These are phyloP conservation scores for Moringa oleifera DNA, from an alignment of 345 rosid genomes.

Conservation along the genomic window DNA sequence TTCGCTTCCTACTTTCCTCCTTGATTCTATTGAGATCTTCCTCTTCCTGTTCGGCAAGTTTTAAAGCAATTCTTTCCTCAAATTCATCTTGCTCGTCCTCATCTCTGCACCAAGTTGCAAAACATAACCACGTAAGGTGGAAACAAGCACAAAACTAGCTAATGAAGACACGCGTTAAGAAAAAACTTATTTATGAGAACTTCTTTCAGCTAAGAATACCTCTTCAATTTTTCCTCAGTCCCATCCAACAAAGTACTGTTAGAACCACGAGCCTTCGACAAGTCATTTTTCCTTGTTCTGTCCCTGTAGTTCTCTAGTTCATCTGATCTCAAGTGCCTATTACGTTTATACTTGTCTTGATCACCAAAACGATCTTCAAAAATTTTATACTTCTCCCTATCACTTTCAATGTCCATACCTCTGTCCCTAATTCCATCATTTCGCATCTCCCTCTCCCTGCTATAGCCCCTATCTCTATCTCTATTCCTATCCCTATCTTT, in stretches of 20 bases:
- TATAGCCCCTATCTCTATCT: slow-evolving; percentile 21
- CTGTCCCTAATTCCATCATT: slow-evolving; percentile 39
- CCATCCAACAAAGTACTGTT: slow-evolving; percentile 31
- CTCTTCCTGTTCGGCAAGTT: slow-evolving; percentile 71
- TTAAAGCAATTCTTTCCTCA: slow-evolving; percentile 52
- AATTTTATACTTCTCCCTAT: slow-evolving; percentile 29
- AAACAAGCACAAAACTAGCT: background rate
- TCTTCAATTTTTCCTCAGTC: slow-evolving; percentile 24
- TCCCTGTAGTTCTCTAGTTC: slow-evolving; percentile 20
- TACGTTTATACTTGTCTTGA: slow-evolving; percentile 28
- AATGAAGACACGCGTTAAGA: background rate
- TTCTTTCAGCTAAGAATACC: slow-evolving; percentile 32
- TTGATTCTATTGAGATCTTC: slow-evolving; percentile 78
- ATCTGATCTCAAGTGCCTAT: slow-evolving; percentile 27
- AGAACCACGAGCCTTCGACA: slow-evolving; percentile 24
- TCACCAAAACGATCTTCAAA: slow-evolving; percentile 20
- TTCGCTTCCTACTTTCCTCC: slow-evolving; percentile 88
- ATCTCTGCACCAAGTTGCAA: slow-evolving; percentile 34
- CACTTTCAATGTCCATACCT: slow-evolving; percentile 36
- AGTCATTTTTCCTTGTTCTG: slow-evolving; percentile 25
- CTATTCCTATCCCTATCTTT: slow-evolving; percentile 29
- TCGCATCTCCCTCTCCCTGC: slow-evolving; percentile 31
- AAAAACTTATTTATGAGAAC: background rate
- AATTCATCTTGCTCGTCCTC: slow-evolving; percentile 58
- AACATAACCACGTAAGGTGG: background rate